Evolutionary conservation across 75 land plant species (phyloP).

Genomic region (Selaginella moellendorffii): DNA sequence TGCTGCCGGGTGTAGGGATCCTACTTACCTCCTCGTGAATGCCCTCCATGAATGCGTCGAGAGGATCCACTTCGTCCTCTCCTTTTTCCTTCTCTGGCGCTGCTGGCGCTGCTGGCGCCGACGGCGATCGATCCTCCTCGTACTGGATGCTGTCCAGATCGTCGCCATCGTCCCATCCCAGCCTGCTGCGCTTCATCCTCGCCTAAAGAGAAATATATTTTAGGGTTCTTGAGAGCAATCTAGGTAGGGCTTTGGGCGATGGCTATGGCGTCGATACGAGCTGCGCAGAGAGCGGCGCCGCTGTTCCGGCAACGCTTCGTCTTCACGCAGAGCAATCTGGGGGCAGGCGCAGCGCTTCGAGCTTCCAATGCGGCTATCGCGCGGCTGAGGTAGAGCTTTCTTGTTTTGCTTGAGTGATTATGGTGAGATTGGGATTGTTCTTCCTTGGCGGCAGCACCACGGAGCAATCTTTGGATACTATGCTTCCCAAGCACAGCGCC

Average conservation of each 20-base stretch:
- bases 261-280: neutral
- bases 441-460: neutral
- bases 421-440: too few species aligned
- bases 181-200: neutral
- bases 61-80: constrained; percentile 78
- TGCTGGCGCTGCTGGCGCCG: neutral
- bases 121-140: neutral
- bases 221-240: neutral
- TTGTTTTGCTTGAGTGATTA: too few species aligned
- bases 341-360: neutral
- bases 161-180: neutral
- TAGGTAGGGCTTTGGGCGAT: neutral
- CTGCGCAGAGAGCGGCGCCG: neutral
- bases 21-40: constrained; percentile 76
- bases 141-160: neutral
- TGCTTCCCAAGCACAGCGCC: neutral
- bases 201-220: neutral
- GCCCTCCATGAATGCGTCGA: constrained; percentile 97
- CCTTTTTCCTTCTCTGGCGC: neutral
- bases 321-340: neutral
- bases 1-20: constrained; percentile 16
- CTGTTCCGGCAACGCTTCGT: neutral
- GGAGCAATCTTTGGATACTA: neutral
- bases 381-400: too few species aligned
- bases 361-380: neutral